These are phyloP conservation scores for Aspergillus alliaceus DNA, from an alignment of 2,329 filamentous ascomycete species.

Conservation along the genomic window DNA sequence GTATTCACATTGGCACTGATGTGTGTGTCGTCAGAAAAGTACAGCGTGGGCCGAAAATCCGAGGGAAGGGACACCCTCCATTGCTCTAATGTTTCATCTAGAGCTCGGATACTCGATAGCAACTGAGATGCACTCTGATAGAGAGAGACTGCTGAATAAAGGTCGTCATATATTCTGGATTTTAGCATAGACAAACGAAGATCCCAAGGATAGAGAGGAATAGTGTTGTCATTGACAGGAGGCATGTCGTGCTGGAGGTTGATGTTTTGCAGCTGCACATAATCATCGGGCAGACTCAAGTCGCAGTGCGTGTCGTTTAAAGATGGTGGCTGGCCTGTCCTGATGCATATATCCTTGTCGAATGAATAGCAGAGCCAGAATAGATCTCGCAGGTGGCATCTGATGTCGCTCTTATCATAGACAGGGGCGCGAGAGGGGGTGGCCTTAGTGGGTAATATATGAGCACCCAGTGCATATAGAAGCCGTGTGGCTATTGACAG, in stretches of 20 bases:
- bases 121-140: constrained; percentile 51
- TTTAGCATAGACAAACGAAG: constrained; percentile 49
- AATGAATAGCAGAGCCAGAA: constrained; percentile 21
- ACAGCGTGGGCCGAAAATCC: constrained; percentile 44
- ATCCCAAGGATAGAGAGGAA: constrained; percentile 42
- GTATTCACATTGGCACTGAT: constrained; percentile 33
- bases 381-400: constrained; percentile 15
- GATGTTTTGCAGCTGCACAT: constrained; percentile 23
- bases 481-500: constrained; percentile 18
- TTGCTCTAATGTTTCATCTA: constrained; percentile 53
- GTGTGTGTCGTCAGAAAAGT: constrained; percentile 25
- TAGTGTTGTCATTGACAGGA: constrained; percentile 9
- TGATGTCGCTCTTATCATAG: neutral
- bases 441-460: neutral
- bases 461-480: constrained; percentile 13
- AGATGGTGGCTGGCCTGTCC: constrained; percentile 9
- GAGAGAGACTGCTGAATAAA: constrained; percentile 48
- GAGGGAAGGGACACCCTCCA: constrained; percentile 49
- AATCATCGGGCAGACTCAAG: constrained; percentile 42
- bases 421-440: neutral
- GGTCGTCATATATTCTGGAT: constrained; percentile 42
- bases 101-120: constrained; percentile 49
- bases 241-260: neutral
- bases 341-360: constrained; percentile 19
- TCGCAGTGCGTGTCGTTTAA: constrained; percentile 46